These are phyloP conservation scores for Cronartium quercuum DNA, from an alignment of 1,284 basidiomycete genomes.

Conservation along the genomic window DNA sequence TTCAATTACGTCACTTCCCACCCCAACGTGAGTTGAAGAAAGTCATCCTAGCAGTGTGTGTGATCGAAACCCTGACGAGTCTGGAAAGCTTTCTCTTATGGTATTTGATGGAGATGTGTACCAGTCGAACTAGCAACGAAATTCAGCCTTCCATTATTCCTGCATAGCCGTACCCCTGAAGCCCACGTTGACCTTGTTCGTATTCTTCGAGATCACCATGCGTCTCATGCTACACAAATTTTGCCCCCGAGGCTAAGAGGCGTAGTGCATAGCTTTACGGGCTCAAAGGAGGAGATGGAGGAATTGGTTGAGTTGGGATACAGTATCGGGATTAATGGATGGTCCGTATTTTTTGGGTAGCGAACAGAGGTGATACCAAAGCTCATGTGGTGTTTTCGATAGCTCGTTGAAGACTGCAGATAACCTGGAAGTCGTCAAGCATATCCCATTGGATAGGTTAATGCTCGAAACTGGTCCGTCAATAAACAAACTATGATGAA, in stretches of 20 bases:
- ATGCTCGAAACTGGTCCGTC: slow-evolving; percentile 71
- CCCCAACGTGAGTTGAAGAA: slow-evolving; percentile 52
- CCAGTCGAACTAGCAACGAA: slow-evolving; percentile 61
- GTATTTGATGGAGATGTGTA: not conserved
- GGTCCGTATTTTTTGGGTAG: slow-evolving; percentile 17
- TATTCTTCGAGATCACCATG: slow-evolving; percentile 54
- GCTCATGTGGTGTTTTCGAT: slow-evolving; percentile 46
- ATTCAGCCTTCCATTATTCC: slow-evolving; percentile 69
- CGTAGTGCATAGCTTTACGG: slow-evolving; percentile 83
- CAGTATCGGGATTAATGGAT: slow-evolving; percentile 40
- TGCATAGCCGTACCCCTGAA: slow-evolving; percentile 65
- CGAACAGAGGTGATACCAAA: not conserved
- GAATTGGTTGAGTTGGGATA: slow-evolving; percentile 58
- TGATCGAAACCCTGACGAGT: not conserved
- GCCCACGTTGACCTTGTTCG: slow-evolving; percentile 66
- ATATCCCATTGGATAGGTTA: slow-evolving; percentile 61
- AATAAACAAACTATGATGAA: not conserved
- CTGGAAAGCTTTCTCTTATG: not conserved
- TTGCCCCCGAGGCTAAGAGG: slow-evolving; percentile 63
- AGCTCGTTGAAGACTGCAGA: slow-evolving; percentile 71
- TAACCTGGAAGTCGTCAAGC: slow-evolving; percentile 60
- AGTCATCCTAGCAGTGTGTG: not conserved
- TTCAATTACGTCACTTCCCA: slow-evolving; percentile 67
- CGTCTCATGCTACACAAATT: slow-evolving; percentile 55
- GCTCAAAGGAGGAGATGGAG: slow-evolving; percentile 60